phyloP scores from a whole-genome alignment of 2,329 filamentous ascomycete species.

The Phoma sp. region DNA sequence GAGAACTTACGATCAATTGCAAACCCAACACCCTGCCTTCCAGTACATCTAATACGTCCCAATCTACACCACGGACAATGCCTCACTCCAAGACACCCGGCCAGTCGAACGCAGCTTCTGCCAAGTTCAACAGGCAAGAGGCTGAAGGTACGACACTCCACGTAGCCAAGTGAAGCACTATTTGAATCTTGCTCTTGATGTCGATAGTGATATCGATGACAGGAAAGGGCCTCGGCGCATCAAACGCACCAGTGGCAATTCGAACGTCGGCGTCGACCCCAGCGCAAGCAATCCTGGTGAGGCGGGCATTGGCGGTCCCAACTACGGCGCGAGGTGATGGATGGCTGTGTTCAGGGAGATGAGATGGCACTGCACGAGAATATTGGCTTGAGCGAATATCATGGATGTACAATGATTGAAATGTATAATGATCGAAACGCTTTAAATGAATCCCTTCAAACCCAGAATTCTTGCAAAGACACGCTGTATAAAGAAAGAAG shows the following conservation, averaged over 20 bases:
- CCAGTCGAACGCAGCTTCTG: constrained; percentile 27
- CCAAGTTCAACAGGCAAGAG: constrained; percentile 27
- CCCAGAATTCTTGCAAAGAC: background rate
- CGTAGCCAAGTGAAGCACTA: too few species aligned
- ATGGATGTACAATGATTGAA: constrained; percentile 3
- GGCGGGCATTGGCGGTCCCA: constrained; percentile 26
- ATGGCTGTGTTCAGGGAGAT: background rate
- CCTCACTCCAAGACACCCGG: constrained; percentile 30
- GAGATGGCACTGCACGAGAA: background rate
- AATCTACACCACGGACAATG: constrained; percentile 9
- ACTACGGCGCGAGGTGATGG: constrained; percentile 20
- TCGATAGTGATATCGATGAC: background rate
- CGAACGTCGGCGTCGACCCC: constrained; percentile 25
- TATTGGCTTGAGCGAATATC: too few species aligned
- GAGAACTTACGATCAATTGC: too few species aligned
- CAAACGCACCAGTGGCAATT: constrained; percentile 26
- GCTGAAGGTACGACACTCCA: constrained; percentile 20
- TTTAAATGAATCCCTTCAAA: background rate
- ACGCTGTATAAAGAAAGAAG: constrained; percentile 1
- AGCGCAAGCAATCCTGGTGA: constrained; percentile 27
- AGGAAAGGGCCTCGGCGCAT: constrained; percentile 28
- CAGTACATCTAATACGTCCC: background rate
- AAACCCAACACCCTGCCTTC: too few species aligned
- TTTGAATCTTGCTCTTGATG: too few species aligned
- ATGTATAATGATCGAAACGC: background rate